Evolutionary conservation across 257 asterid genomes (phyloP).

Genomic region (Avicennia marina): DNA sequence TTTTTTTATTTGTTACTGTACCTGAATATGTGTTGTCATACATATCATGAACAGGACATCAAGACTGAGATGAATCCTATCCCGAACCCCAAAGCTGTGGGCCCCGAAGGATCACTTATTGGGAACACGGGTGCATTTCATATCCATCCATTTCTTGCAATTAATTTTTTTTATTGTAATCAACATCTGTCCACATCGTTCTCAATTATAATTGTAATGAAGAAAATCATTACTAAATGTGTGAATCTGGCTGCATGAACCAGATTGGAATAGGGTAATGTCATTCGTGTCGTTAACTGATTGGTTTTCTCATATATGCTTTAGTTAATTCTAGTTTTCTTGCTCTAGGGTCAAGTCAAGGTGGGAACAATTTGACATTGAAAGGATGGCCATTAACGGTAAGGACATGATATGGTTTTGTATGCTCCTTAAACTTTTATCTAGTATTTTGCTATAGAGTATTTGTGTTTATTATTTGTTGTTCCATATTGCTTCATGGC

Average conservation of each 20-base stretch:
- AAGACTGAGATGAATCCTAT: constrained; percentile 87
- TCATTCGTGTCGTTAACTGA: neutral
- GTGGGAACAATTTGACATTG: constrained; percentile 11
- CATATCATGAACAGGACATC: constrained; percentile 56
- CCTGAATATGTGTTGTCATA: neutral
- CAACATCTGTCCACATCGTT: neutral
- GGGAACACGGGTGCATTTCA: constrained; percentile 72
- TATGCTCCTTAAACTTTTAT: neutral
- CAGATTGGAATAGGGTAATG: neutral
- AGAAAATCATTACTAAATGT: no score
- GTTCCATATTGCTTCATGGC: neutral
- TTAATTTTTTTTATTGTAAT: neutral
- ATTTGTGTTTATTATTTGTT: neutral
- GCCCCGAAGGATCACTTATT: constrained; percentile 85
- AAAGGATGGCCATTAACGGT: constrained; percentile 15
- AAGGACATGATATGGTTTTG: neutral
- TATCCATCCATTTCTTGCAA: neutral
- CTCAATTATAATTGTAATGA: no score
- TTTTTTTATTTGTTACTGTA: constrained; percentile 1
- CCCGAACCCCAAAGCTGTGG: constrained; percentile 69
- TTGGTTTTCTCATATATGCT: constrained; percentile 12
- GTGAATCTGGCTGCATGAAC: neutral
- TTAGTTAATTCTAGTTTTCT: neutral
- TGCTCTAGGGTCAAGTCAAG: neutral
- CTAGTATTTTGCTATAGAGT: neutral